A percentile compares a stretch with the other conserved stretches of the same genome.
Conservation (phyloP, 1,139 yeast species). For the Pichia sp. region DNA sequence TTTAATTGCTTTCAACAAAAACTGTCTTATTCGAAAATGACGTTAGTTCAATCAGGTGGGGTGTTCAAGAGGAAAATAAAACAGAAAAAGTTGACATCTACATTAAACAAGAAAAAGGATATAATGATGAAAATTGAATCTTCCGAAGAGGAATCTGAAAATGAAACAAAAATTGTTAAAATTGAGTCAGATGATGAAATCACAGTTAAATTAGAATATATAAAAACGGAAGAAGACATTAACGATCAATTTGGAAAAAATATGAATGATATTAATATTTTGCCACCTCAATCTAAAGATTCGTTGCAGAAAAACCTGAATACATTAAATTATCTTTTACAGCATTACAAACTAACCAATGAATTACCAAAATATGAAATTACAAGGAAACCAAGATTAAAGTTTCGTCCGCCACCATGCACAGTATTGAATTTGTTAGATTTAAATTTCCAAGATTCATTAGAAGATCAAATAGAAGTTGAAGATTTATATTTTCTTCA, state of each 20-base stretch:
- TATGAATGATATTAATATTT: too few species aligned
- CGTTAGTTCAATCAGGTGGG: too few species aligned
- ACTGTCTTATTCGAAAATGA: too few species aligned
- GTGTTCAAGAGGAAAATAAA: neutral
- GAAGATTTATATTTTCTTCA: conserved; percentile 38
- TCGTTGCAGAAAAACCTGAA: too few species aligned
- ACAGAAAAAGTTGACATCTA: neutral
- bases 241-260: too few species aligned
- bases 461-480: conserved; percentile 31
- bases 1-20: too few species aligned
- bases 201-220: neutral
- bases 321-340: neutral
- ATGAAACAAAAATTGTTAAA: neutral
- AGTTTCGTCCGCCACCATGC: conserved; percentile 37
- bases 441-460: conserved; percentile 23
- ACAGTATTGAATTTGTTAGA: conserved; percentile 34
- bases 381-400: conserved; percentile 34
- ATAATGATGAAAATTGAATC: too few species aligned
- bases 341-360: conserved; percentile 4
- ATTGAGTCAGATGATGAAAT: neutral
- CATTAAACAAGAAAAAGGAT: too few species aligned
- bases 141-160: too few species aligned
- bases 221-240: too few species aligned
- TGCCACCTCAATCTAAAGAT: neutral
- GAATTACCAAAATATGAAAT: conserved; percentile 12